Percentiles rank a stretch among this genome's conserved stretches.
Evolutionary conservation across 306 rosid genomes (phyloP).

Genomic region (Prunus armeniaca): DNA sequence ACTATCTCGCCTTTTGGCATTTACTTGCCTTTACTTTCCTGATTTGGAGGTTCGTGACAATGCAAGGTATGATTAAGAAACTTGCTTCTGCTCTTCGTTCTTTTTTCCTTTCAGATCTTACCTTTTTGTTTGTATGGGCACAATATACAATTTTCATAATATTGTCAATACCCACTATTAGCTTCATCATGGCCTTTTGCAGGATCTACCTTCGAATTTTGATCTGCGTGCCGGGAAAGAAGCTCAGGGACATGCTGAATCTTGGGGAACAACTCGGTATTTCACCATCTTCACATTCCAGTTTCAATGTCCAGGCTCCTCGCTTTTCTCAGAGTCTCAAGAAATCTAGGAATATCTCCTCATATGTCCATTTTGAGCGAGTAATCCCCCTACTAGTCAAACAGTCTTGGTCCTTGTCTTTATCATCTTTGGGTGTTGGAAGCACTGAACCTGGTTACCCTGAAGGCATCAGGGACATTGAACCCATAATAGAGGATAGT

Average conservation of each 20-base stretch:
- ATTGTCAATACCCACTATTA: not conserved
- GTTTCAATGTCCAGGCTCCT: conserved; percentile 70
- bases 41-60: conserved; percentile 95
- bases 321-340: conserved; percentile 63
- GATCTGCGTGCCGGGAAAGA: conserved; percentile 84
- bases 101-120: not conserved
- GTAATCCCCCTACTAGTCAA: conserved; percentile 63
- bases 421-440: conserved; percentile 58
- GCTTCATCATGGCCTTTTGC: conserved; percentile 28
- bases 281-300: conserved; percentile 64
- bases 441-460: conserved; percentile 46
- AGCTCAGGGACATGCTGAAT: conserved; percentile 73
- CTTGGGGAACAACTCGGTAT: conserved; percentile 70
- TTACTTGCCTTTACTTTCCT: conserved; percentile 79
- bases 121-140: not conserved
- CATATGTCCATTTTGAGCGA: conserved; percentile 78
- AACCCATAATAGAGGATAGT: conserved; percentile 58
- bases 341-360: conserved; percentile 54
- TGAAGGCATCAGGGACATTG: conserved; percentile 56
- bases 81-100: not conserved
- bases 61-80: conserved; percentile 63
- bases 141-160: not conserved
- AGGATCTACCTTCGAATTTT: conserved; percentile 95
- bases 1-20: conserved; percentile 77
- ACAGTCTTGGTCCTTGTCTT: conserved; percentile 90